Evolutionary conservation across 257 asterid genomes (phyloP).

Genomic region (Coffea eugenioides): DNA sequence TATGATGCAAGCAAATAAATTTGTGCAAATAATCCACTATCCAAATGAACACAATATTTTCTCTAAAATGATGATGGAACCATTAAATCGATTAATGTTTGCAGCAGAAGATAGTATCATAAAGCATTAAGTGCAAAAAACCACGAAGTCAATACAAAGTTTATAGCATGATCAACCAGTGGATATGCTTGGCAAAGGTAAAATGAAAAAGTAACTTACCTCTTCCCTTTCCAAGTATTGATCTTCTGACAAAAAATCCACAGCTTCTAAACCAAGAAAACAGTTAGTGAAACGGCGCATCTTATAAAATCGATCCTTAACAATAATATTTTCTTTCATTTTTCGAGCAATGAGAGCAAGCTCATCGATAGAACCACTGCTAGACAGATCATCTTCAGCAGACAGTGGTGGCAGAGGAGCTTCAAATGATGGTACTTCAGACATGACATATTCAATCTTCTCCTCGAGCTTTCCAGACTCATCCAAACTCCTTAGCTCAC

Average conservation of each 20-base stretch:
- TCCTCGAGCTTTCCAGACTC: constrained; percentile 71
- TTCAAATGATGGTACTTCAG: constrained; percentile 70
- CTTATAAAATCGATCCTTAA: constrained; percentile 74
- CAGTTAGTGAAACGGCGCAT: constrained; percentile 68
- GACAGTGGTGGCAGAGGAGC: constrained; percentile 94
- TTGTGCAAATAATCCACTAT: too few species aligned
- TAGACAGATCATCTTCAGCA: constrained; percentile 86
- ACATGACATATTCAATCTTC: constrained; percentile 71
- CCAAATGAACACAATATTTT: too few species aligned
- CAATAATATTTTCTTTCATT: constrained; percentile 56
- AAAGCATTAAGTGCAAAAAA: neutral
- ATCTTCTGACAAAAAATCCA: constrained; percentile 85
- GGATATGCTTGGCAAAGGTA: neutral
- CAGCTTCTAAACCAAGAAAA: constrained; percentile 82
- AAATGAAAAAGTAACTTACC: constrained; percentile 44
- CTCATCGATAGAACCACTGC: constrained; percentile 76
- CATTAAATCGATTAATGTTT: neutral
- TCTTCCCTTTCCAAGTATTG: constrained; percentile 87
- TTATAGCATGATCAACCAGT: neutral
- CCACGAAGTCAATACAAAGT: neutral
- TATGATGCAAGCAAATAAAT: too few species aligned
- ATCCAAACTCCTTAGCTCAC: constrained; percentile 62
- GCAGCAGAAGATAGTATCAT: neutral
- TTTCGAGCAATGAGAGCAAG: constrained; percentile 76
- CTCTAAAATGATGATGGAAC: neutral